phyloP scores from a whole-genome alignment of 1,139 yeast genomes.

The Yamadazyma sp. region DNA sequence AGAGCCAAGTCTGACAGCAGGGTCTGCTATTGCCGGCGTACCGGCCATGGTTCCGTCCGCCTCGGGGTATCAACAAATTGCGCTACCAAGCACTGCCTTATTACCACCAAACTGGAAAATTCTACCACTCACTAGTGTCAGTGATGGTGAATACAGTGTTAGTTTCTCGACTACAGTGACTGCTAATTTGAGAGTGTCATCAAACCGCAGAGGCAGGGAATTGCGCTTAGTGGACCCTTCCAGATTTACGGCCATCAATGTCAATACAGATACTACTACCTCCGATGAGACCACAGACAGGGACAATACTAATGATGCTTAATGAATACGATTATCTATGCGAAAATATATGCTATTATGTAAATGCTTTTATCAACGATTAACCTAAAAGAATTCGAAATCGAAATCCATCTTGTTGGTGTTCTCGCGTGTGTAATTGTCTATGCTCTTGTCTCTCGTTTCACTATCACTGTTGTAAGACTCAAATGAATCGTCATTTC shows the following conservation, averaged over 20 bases:
- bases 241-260: background rate
- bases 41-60: no score
- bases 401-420: conserved; percentile 28
- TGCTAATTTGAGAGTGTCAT: conserved; percentile 18
- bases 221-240: conserved; percentile 14
- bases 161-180: conserved; percentile 17
- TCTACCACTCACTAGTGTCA: conserved; percentile 24
- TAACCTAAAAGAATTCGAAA: conserved; percentile 25
- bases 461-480: conserved; percentile 2
- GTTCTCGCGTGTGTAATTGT: conserved; percentile 4
- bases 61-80: conserved; percentile 22
- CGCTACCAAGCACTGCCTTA: conserved; percentile 25
- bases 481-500: background rate
- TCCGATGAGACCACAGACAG: background rate
- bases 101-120: conserved; percentile 39
- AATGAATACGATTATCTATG: no score
- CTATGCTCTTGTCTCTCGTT: conserved; percentile 4
- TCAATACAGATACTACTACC: background rate
- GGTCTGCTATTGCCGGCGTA: no score
- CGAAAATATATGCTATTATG: conserved; percentile 4
- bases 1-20: no score
- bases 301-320: conserved; percentile 1
- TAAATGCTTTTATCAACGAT: background rate
- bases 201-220: conserved; percentile 13
- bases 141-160: conserved; percentile 19